Base-by-base conservation (phyloP, 805 yeast genomes). In the Tetrapisispora namnaoensis region DNA sequence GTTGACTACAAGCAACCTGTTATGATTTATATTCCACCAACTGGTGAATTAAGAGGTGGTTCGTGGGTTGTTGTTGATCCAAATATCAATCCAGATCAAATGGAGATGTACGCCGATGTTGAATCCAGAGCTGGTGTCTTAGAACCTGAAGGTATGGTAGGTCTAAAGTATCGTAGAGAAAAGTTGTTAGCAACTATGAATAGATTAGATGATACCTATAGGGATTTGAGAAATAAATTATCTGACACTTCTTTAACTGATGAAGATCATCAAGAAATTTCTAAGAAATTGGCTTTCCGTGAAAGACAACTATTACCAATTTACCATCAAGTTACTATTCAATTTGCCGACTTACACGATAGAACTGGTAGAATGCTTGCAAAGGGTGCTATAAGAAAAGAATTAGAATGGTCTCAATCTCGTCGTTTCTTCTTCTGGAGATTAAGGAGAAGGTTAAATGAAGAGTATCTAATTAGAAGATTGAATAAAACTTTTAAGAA, bases 21-120 rank as follows among this genome's bases (percentile, higher is more conserved):
- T 56, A 83, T 93, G 72, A 88, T 93, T 24, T 93, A 93, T 71
- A 91, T 93, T 68, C 99, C 99, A 46, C 99, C 99, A 51, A 80
- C 85, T 57, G 99, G 98, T 68, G 99, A 93, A 71, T 78, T 93
- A 58, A 86, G 99, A 79, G 99, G 99, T 75, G 99, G 99, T 68
- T 91, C 99, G 24, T 93, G 99, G 99, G 99, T 95, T 49, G 99
- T 93, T 58, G 96, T 93, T 66, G 99, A 93, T 70, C 97, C 99
- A 55, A 87, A 97, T 45, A 93, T 93, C 73, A 93, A 95, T 70
- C 70, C 85, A 43, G 97, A 90, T 54, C 87, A 87, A 86, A 95
- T 93, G 96, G 99, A 93, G 73, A 91, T 93, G 97, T 93, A 91
- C 62, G 98, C 98, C 21, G 99, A 95, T 69, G 83, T 79, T 45